phyloP scores from a whole-genome alignment of 306 rosid species.

The Inga leiocalycina region DNA sequence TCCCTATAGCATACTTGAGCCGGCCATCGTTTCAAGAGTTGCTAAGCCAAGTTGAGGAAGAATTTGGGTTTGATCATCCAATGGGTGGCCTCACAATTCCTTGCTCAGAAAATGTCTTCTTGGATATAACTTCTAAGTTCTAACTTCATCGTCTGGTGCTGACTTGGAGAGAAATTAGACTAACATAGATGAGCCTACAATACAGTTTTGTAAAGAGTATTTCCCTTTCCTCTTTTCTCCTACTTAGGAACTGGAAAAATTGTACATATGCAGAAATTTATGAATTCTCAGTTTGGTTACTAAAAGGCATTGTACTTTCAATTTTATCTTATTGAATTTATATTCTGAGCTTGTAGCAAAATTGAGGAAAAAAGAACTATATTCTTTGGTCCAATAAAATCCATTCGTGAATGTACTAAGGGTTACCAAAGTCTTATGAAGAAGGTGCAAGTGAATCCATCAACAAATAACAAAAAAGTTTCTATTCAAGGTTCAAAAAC shows the following conservation, averaged over 20 bases:
- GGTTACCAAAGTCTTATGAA: not conserved
- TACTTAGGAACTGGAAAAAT: not conserved
- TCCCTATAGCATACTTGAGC: conserved; percentile 38
- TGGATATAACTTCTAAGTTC: conserved; percentile 16
- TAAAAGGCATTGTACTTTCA: not conserved
- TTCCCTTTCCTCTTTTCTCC: not conserved
- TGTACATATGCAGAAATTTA: not conserved
- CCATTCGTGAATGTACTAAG: not conserved
- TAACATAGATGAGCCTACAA: not conserved
- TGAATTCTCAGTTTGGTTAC: not conserved
- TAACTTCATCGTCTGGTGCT: not conserved
- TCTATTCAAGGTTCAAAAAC: not conserved
- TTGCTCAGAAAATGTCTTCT: conserved; percentile 36
- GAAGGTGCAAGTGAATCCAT: not conserved
- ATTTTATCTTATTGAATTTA: not conserved
- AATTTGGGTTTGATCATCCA: conserved; percentile 35
- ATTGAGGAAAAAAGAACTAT: not conserved
- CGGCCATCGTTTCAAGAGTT: conserved; percentile 41
- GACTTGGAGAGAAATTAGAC: not conserved
- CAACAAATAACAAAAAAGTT: not conserved
- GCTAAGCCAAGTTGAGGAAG: conserved; percentile 34
- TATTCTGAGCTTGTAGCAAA: not conserved
- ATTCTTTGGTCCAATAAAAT: not conserved
- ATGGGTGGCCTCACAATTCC: conserved; percentile 43
- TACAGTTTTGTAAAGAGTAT: not conserved